Percentiles rank a stretch among this genome's conserved stretches.
phyloP scores from a whole-genome alignment of 75 land plant species.

The Cunninghamia lanceolata region DNA sequence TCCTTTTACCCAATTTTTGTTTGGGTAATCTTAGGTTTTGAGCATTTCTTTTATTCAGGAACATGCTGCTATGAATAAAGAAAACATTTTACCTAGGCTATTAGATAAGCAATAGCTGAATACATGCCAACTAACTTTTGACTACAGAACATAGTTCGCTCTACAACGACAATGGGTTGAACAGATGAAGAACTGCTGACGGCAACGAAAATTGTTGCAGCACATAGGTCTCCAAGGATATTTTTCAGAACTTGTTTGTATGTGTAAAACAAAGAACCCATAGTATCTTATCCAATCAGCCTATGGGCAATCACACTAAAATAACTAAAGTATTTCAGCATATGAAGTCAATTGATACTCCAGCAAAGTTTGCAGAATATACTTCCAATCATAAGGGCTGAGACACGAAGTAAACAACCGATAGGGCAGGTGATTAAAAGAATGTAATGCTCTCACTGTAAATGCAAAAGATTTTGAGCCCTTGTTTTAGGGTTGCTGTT shows the following conservation, averaged over 20 bases:
- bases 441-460: no score
- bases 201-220: conserved; percentile 60
- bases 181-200: conserved; percentile 51
- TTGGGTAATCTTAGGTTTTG: no score
- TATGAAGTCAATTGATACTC: background rate
- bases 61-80: conserved; percentile 11
- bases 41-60: conserved; percentile 8
- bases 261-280: conserved; percentile 27
- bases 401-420: no score
- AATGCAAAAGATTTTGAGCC: no score
- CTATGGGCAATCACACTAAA: background rate
- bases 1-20: no score
- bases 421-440: no score
- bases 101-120: conserved; percentile 64
- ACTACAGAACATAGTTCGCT: conserved; percentile 76
- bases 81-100: conserved; percentile 55
- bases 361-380: conserved; percentile 64
- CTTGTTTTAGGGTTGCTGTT: no score
- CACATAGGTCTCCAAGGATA: conserved; percentile 61
- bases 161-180: conserved; percentile 62
- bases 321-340: background rate
- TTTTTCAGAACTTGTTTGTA: conserved; percentile 39
- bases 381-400: conserved; percentile 60
- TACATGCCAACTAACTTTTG: conserved; percentile 81
- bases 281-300: background rate